Base-by-base conservation (phyloP, 2,329 filamentous ascomycete species). In the Ascochyta rabiei region DNA sequence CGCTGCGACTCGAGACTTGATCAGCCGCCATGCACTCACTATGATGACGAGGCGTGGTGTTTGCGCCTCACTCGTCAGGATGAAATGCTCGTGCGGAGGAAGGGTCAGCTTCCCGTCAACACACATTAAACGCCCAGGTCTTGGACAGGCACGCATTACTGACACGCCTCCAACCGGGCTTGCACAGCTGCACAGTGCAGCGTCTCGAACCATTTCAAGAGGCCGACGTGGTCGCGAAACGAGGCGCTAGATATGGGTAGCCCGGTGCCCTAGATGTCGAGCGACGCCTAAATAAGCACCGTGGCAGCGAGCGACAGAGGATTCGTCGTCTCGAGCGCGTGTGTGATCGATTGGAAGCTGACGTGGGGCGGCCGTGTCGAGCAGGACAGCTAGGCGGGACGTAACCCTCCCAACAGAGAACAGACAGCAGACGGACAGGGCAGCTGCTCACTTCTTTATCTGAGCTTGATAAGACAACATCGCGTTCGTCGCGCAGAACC, bases 1-100 rank as follows among this genome's bases (percentile, higher is more conserved):
- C 84, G 4, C 62, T 87, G 64, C 79, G 77, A 57, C 72, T 86
- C 24, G 62, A 66, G 44, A 60, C 60, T 24, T 75, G 60, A 72
- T 50, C 44, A 45, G 50, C 55, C 57, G 41, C 39, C 37, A 43
- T 39, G 23, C 30, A 57, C 31, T 50, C 35, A 57, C 31, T 50
- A 35, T 35, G n/a, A 31, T 40, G 12, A 48, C 13, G 37, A 39
- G 35, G 52, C 45, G 48, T 49, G 30, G 30, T 53, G 37, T 30
- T n/a, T 30, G 28, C 47, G 37, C 37, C 37, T 53, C 43, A 15
- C 21, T 23, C 13, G 18, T 19, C 35, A 41, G 13, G 28, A 31
- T 28, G 16, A 46, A 40, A 41, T 21, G 35, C 8, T 30, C 35
- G 41, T 30, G 10, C 33, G 44, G 48, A 34, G 31, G 40, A 49